Conservation (phyloP, 73 alveolate species). For the Uronychia binucleata region DNA sequence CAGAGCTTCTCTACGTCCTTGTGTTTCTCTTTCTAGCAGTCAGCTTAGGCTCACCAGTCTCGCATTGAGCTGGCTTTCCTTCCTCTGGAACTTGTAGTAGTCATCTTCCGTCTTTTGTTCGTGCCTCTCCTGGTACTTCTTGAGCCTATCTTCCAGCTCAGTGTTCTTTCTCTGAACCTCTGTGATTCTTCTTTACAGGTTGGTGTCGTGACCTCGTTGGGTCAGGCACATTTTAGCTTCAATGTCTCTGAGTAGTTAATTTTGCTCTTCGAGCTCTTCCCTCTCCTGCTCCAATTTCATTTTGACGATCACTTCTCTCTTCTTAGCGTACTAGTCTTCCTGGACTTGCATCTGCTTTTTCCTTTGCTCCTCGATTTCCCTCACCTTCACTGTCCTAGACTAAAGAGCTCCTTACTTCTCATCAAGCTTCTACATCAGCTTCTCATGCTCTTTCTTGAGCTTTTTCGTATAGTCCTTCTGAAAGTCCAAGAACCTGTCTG, state of each 20-base stretch:
- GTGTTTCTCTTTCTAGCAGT: not conserved
- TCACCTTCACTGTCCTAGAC: not conserved
- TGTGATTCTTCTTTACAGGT: not conserved
- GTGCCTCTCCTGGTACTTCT: not conserved
- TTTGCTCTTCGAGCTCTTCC: conserved; percentile 9
- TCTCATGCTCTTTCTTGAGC: not conserved
- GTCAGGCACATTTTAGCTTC: not conserved
- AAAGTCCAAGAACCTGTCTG: not conserved
- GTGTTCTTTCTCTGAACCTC: conserved; percentile 5
- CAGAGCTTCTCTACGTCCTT: not conserved
- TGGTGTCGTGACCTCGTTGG: not conserved
- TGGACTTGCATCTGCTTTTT: not conserved
- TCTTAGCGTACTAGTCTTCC: conserved; percentile 5
- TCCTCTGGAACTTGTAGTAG: not conserved
- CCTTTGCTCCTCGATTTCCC: conserved; percentile 18
- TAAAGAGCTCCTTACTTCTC: not conserved
- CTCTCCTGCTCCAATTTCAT: not conserved
- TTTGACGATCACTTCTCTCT: conserved; percentile 19
- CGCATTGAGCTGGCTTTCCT: not conserved
- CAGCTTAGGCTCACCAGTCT: not conserved
- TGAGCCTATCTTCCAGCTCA: not conserved
- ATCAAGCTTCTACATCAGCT: not conserved
- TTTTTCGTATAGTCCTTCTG: not conserved
- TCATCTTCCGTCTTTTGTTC: not conserved
- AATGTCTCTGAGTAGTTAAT: not conserved